A percentile compares a stretch with the other conserved stretches of the same genome.
Evolutionary conservation across 768 basidiomycete species (phyloP).

Genomic region (Paxillus involutus): DNA sequence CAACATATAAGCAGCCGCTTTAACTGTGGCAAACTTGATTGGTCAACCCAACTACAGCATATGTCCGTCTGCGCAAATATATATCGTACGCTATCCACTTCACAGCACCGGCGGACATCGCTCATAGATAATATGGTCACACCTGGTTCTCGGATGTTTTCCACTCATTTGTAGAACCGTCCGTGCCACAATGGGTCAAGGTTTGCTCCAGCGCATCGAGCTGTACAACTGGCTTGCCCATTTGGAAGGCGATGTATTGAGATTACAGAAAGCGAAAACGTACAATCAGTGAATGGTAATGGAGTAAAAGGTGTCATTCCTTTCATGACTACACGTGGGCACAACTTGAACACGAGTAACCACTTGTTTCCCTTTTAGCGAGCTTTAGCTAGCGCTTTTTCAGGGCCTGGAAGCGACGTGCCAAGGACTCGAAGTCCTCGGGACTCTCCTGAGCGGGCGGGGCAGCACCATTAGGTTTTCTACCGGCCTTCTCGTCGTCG

Average conservation of each 20-base stretch:
- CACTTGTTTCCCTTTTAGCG: background rate
- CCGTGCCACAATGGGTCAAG: background rate
- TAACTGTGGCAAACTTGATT: background rate
- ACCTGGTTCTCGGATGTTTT: background rate
- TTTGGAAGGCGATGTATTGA: slow-evolving; percentile 1
- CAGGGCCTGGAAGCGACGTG: slow-evolving; percentile 80
- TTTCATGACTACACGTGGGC: slow-evolving; percentile 1
- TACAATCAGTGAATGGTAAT: slow-evolving; percentile 3
- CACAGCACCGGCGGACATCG: background rate
- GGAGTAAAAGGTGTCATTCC: slow-evolving; percentile 1
- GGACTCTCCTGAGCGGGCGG: slow-evolving; percentile 19
- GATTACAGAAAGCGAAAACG: slow-evolving; percentile 9
- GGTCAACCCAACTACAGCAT: background rate
- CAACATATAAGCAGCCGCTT: background rate
- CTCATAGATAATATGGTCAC: background rate
- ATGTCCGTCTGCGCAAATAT: background rate
- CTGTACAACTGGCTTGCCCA: background rate
- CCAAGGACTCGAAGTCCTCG: slow-evolving; percentile 74
- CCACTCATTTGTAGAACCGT: background rate
- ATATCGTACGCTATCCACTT: background rate
- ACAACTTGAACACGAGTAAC: slow-evolving; percentile 1
- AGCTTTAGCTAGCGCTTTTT: slow-evolving; percentile 64
- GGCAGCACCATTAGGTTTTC: slow-evolving; percentile 1
- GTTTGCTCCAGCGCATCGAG: background rate
- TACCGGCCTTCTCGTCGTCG: slow-evolving; percentile 32